phyloP scores from a whole-genome alignment of 1,284 basidiomycete genomes.

The Peniophora sp. region DNA sequence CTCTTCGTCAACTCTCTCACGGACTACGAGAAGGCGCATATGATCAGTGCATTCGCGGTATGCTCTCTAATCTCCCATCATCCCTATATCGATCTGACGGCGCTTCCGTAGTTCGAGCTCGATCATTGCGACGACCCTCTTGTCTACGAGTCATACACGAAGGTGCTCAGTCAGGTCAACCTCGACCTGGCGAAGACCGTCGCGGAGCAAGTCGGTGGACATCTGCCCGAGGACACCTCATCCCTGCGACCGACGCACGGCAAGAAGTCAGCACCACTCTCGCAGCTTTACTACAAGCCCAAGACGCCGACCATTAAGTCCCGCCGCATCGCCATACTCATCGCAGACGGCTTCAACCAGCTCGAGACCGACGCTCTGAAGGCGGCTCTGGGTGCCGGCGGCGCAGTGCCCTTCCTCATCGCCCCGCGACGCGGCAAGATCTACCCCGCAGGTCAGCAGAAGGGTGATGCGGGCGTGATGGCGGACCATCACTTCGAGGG shows the following conservation, averaged over 20 bases:
- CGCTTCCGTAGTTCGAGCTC: constrained; percentile 71
- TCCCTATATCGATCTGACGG: constrained; percentile 27
- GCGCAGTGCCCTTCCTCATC: constrained; percentile 59
- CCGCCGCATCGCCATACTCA: constrained; percentile 66
- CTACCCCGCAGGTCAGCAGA: constrained; percentile 30
- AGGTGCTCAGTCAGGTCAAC: constrained; percentile 63
- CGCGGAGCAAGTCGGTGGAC: constrained; percentile 55
- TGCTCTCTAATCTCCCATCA: background rate
- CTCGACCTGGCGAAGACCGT: constrained; percentile 60
- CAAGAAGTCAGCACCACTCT: constrained; percentile 44
- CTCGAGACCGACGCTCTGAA: constrained; percentile 51
- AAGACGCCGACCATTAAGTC: constrained; percentile 58
- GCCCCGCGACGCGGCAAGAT: constrained; percentile 60
- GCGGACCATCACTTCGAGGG: constrained; percentile 72
- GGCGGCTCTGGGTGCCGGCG: constrained; percentile 39
- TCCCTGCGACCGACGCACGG: constrained; percentile 47
- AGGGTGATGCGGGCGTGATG: constrained; percentile 26
- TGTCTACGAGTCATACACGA: constrained; percentile 62
- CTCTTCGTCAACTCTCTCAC: constrained; percentile 76
- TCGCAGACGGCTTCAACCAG: constrained; percentile 67
- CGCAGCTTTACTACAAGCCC: constrained; percentile 50
- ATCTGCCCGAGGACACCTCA: constrained; percentile 34
- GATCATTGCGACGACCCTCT: constrained; percentile 68
- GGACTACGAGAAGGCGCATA: constrained; percentile 58
- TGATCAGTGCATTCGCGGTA: background rate